These are phyloP conservation scores for Oenanthe sinensis DNA, from an alignment of 129 eudicot species.

Conservation along the genomic window DNA sequence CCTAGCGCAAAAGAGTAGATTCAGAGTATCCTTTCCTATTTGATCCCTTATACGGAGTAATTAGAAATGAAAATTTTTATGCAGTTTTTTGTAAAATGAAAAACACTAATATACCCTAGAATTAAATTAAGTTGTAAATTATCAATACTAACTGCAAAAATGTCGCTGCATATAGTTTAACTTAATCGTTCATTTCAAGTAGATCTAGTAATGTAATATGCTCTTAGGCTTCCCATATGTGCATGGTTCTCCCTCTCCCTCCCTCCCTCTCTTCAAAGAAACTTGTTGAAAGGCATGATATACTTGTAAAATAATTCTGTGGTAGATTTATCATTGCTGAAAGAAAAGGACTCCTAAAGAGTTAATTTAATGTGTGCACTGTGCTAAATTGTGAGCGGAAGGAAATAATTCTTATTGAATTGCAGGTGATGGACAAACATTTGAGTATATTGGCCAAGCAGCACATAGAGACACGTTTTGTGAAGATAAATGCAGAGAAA, in stretches of 20 bases:
- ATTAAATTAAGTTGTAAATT: background rate
- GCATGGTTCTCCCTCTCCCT: too few relatives aligned
- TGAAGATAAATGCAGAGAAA: constrained; percentile 92
- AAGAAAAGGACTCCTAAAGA: background rate
- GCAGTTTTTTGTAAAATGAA: background rate
- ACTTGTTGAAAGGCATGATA: background rate
- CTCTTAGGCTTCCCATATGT: background rate
- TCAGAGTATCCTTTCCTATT: too few relatives aligned
- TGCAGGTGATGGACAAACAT: constrained; percentile 98
- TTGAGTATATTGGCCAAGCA: constrained; percentile 75
- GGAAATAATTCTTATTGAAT: background rate
- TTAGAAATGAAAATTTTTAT: background rate
- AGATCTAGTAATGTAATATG: background rate
- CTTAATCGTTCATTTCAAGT: background rate
- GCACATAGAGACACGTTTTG: constrained; percentile 88
- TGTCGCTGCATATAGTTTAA: background rate
- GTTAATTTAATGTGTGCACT: background rate
- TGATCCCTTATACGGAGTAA: background rate
- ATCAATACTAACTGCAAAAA: background rate
- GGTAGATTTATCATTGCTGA: background rate
- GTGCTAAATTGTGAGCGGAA: background rate
- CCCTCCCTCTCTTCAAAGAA: background rate
- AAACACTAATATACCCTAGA: too few relatives aligned
- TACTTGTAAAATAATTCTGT: background rate
- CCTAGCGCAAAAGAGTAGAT: too few relatives aligned